Conservation (phyloP, 768 basidiomycete genomes). For the Pisolithus albus region DNA sequence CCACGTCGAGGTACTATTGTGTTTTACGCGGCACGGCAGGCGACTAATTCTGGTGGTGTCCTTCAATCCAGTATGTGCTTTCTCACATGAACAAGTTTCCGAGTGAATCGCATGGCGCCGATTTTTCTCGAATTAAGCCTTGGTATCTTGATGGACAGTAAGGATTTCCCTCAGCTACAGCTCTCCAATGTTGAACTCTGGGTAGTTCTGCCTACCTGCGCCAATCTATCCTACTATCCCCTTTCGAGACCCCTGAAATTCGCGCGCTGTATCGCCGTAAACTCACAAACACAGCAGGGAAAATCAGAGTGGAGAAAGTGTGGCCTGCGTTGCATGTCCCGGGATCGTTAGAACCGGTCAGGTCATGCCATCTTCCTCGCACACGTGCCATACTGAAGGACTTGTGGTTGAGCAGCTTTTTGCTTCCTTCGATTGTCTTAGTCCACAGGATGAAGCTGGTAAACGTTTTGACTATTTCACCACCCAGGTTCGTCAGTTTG, state of each 20-base stretch:
- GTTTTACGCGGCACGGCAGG: not conserved
- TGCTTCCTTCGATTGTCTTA: constrained; percentile 63
- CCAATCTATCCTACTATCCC: constrained; percentile 81
- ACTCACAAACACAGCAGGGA: constrained; percentile 82
- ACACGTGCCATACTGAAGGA: not conserved
- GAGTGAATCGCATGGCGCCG: constrained; percentile 87
- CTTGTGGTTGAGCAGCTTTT: constrained; percentile 46
- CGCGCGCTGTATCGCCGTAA: constrained; percentile 69
- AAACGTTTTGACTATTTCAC: constrained; percentile 85
- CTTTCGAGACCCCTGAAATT: constrained; percentile 86
- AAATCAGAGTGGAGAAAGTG: constrained; percentile 59
- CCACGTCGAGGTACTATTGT: constrained; percentile 72
- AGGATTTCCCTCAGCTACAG: constrained; percentile 23
- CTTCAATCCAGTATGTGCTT: constrained; percentile 63
- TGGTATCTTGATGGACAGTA: constrained; percentile 97
- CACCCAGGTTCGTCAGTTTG: constrained; percentile 50
- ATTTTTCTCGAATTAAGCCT: constrained; percentile 95
- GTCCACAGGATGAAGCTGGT: constrained; percentile 73
- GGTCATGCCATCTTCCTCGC: constrained; percentile 12
- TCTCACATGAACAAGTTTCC: constrained; percentile 83
- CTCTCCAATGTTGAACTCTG: not conserved
- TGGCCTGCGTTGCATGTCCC: constrained; percentile 75
- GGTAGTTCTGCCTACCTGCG: constrained; percentile 76
- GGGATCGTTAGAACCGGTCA: constrained; percentile 75
- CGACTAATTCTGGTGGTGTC: not conserved